phyloP scores from a whole-genome alignment of 1,139 yeast species.

The Debaryomyces robertsiae region DNA sequence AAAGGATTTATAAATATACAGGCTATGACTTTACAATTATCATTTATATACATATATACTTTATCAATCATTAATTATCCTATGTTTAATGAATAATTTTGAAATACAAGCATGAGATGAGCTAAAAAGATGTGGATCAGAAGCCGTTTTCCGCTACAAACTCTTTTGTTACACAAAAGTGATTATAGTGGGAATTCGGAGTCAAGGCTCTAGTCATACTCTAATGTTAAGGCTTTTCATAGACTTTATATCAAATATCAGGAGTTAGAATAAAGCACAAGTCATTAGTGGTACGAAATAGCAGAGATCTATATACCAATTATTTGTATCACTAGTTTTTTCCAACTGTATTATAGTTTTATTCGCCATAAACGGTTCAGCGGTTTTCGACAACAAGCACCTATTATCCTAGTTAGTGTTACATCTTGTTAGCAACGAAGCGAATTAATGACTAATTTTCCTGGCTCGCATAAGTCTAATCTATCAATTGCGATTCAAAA shows the following conservation, averaged over 20 bases:
- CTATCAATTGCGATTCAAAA: constrained; percentile 50
- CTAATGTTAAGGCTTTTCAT: too few relatives aligned
- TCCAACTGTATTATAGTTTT: constrained; percentile 7
- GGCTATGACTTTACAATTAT: constrained; percentile 1
- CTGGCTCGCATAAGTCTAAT: constrained; percentile 39
- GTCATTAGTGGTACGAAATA: neutral
- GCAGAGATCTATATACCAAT: constrained; percentile 3
- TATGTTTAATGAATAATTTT: too few relatives aligned
- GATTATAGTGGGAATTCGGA: neutral
- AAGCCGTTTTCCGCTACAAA: too few relatives aligned
- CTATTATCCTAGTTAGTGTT: constrained; percentile 3
- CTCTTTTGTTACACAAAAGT: constrained; percentile 3
- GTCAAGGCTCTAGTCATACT: neutral
- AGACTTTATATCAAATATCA: too few relatives aligned
- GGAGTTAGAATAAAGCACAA: neutral
- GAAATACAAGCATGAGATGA: too few relatives aligned
- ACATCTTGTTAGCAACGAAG: constrained; percentile 1
- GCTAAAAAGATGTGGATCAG: too few relatives aligned
- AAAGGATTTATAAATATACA: constrained; percentile 2
- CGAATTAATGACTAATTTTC: constrained; percentile 32
- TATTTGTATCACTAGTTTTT: constrained; percentile 2
- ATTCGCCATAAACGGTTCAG: constrained; percentile 1
- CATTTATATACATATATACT: neutral
- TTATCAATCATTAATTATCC: neutral
- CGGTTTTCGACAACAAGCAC: neutral